Evolutionary conservation across 2,329 filamentous ascomycete genomes (phyloP).

Genomic region (Chrysoporthe puriensis): DNA sequence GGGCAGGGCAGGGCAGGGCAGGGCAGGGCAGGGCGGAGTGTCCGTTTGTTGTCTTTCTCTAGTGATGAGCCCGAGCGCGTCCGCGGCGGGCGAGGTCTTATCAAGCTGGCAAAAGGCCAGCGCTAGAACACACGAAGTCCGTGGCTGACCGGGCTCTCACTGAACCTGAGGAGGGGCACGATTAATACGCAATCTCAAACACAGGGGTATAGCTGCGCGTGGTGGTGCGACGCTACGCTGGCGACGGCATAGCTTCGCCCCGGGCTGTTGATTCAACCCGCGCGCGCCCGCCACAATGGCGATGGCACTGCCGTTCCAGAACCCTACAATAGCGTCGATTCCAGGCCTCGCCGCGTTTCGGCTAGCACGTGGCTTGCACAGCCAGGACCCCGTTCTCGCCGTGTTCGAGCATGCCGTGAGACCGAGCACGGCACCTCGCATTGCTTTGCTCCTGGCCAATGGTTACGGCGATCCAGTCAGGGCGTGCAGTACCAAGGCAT

Average conservation of each 20-base stretch:
- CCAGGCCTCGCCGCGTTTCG: not conserved
- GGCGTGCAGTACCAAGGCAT: no score
- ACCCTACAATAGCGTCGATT: not conserved
- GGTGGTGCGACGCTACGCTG: slow-evolving; percentile 27
- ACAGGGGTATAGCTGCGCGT: slow-evolving; percentile 17
- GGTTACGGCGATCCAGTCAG: no score
- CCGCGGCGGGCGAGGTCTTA: slow-evolving; percentile 14
- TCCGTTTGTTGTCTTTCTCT: not conserved
- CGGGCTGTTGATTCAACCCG: not conserved
- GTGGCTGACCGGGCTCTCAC: not conserved
- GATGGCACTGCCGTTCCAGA: no score
- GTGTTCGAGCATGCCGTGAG: not conserved
- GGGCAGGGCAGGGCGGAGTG: no score
- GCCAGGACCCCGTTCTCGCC: not conserved
- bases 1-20: not conserved
- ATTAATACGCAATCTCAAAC: slow-evolving; percentile 19
- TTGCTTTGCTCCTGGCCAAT: no score
- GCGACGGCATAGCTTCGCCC: not conserved
- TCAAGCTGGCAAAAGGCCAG: not conserved
- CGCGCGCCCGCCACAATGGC: no score
- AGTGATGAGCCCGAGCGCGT: not conserved
- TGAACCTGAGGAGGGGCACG: not conserved
- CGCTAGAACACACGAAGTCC: slow-evolving; percentile 7
- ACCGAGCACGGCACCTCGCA: not conserved
- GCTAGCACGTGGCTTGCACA: not conserved